Base-by-base conservation (phyloP, 202 grass and related monocot species). In the Thinopyrum obtusiflorum region DNA sequence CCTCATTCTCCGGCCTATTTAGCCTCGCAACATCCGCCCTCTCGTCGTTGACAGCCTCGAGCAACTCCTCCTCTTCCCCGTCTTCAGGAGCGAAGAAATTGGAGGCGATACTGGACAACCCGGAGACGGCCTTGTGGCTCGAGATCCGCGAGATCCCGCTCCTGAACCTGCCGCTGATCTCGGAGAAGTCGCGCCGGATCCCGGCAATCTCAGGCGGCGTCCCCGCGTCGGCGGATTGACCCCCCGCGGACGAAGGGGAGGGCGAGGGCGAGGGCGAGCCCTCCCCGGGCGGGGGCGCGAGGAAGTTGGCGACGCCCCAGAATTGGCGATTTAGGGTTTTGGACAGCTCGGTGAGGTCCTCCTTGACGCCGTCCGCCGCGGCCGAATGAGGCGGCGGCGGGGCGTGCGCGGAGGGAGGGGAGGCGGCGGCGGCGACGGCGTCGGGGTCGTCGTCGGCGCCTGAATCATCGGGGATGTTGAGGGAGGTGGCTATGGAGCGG, bases 321-420 rank as follows among this genome's bases (percentile, higher is more conserved):
- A 99, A 89, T 69, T 94, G 91, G 80, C 97, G 97, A 8, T 86
- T 89, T 5, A 99, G 83, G 77, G 97, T 94, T 92, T 94, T 88
- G 76, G 90, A 92, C 0, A 99, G 85, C 84, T 96, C 93, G 75
- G 93, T 96, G 76, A 99, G 90, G 70, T 99, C 97, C 71, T 99
- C 97, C 86, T 93, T 99, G 74, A 99, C 93, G 74, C 97, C 97
- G n/a, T 93, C 90, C 47, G 85, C 64, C 61, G 90, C 77, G 13
- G 33, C 80, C 61, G 63, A 78, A 79, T 87, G 85, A 28, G 53
- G 71, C 36, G 79, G 61, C 25, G 24, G 84, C 68, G 70, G 89
- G 68, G 53, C 78, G 78, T 59, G 77, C 66, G 70, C 23, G 12
- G 71, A 88, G 12, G 69, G 20, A 49, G 77, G 67, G 13, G 69